These are phyloP conservation scores for Curvularia sp. DNA, from an alignment of 2,329 filamentous ascomycete species.

Conservation along the genomic window DNA sequence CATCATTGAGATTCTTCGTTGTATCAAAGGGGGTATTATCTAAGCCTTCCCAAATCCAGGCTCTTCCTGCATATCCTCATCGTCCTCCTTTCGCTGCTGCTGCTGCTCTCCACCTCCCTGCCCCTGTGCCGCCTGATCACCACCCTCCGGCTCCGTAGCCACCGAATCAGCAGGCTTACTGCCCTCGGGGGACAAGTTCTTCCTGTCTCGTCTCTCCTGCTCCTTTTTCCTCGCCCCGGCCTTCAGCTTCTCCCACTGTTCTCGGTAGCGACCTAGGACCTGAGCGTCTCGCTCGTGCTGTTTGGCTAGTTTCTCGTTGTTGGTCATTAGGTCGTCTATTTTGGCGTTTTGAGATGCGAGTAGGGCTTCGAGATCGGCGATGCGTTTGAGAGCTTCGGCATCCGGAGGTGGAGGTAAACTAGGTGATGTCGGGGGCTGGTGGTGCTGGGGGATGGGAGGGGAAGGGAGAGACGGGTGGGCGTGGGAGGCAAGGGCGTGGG, in stretches of 20 bases:
- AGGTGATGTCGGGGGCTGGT: constrained; percentile 5
- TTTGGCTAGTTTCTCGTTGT: constrained; percentile 67
- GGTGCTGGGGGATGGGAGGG: constrained; percentile 18
- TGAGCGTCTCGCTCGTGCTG: constrained; percentile 67
- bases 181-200: neutral
- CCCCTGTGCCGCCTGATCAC: constrained; percentile 10
- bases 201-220: constrained; percentile 36
- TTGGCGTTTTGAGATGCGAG: constrained; percentile 35
- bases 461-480: constrained; percentile 30
- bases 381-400: constrained; percentile 25
- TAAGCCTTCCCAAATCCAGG: constrained; percentile 43
- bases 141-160: constrained; percentile 28
- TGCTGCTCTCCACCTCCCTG: neutral
- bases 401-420: constrained; percentile 10
- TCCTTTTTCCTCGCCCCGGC: constrained; percentile 61
- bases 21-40: neutral
- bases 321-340: constrained; percentile 60
- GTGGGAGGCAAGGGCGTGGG: constrained; percentile 29
- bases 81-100: constrained; percentile 8
- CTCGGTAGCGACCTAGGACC: constrained; percentile 64
- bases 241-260: constrained; percentile 73
- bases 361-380: constrained; percentile 38
- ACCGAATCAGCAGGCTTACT: constrained; percentile 21
- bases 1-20: too few relatives aligned
- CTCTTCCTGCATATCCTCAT: constrained; percentile 28